A percentile compares a stretch with the other conserved stretches of the same genome.
phyloP scores from a whole-genome alignment of 2,329 filamentous ascomycete genomes.

The Furcasterigmium furcatum region DNA sequence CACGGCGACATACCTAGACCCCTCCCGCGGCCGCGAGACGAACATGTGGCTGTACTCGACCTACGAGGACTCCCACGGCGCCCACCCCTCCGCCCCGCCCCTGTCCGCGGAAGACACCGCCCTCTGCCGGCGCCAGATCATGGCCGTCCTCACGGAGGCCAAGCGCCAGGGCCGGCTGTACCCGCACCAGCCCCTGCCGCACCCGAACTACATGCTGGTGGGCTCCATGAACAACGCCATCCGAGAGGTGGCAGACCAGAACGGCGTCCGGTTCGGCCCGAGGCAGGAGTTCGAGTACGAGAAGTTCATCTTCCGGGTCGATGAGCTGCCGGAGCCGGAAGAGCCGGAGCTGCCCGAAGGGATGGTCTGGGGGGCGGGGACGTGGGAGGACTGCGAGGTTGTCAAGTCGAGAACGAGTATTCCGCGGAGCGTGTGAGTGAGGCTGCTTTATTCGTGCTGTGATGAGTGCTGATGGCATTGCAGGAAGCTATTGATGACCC shows the following conservation, averaged over 20 bases:
- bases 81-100: slow-evolving; percentile 10
- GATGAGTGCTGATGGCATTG: too few species aligned
- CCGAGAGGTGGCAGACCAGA: slow-evolving; percentile 1
- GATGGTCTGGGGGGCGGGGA: slow-evolving; percentile 53
- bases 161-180: slow-evolving; percentile 20
- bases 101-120: slow-evolving; percentile 14
- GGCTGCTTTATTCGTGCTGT: neutral
- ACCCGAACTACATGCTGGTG: slow-evolving; percentile 28
- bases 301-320: slow-evolving; percentile 56
- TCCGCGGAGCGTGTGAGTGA: slow-evolving; percentile 46
- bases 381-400: slow-evolving; percentile 49
- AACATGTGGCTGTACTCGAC: slow-evolving; percentile 62
- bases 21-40: slow-evolving; percentile 58
- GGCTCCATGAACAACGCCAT: slow-evolving; percentile 28
- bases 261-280: neutral
- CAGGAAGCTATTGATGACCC: slow-evolving; percentile 33
- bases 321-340: slow-evolving; percentile 35
- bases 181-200: slow-evolving; percentile 8
- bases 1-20: slow-evolving; percentile 58
- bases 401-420: slow-evolving; percentile 54
- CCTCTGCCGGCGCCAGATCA: slow-evolving; percentile 27
- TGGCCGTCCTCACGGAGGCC: slow-evolving; percentile 23
- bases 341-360: slow-evolving; percentile 33
- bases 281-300: slow-evolving; percentile 29
- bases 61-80: slow-evolving; percentile 31